Base-by-base conservation (phyloP, 1,284 basidiomycete genomes). In the Hymenochaete sp. region DNA sequence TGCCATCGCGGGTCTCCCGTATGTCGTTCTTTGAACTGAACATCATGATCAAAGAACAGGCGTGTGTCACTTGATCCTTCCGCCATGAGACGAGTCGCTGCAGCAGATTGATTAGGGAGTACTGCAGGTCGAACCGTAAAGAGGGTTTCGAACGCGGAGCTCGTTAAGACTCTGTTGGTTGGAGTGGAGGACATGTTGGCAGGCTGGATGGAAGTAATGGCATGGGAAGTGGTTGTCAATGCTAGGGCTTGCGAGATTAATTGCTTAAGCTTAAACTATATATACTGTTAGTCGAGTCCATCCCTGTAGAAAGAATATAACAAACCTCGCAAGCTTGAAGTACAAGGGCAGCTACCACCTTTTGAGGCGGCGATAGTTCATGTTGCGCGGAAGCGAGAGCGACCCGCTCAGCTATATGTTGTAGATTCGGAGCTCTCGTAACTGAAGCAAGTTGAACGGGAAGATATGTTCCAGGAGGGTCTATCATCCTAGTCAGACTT, bases 301-400 rank as follows among this genome's bases (percentile, higher is more conserved):
- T n/a, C n/a, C n/a, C 9, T 28, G 24, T 13, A 5, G 27, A 27
- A 22, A 24, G 33, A 16, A 11, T 42, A 16, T n/a, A 24, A 58
- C 66, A 5, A 48, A 82, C 83, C 67, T 89, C 84, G 55, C 81
- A 82, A 2, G 85, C 86, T 36, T 85, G 71, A 61, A 79, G 75
- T 68, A 88, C 72, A 3, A 89, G 65, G 4, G 76, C 69, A 11
- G 82, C 67, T 1, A 85, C 85, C 5, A 67, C 63, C 38, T 76
- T 76, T 3, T 73, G 68, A 0, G 84, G 82, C 13, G 71, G 61
- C 6, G 64, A 65, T 3, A 89, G 61, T 51, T 80, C 77, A 53
- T 87, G 78, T 56, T 89, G 85, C 0, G 82, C 79, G 38, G 77
- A 84, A 50, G 87, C 82, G 27, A 89, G 73, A 56, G 85, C 84